Evolutionary conservation across 2,329 filamentous ascomycete genomes (phyloP), one percentile per base, ranked within the genome.

Genomic region (Ophiobolus disseminans): DNA sequence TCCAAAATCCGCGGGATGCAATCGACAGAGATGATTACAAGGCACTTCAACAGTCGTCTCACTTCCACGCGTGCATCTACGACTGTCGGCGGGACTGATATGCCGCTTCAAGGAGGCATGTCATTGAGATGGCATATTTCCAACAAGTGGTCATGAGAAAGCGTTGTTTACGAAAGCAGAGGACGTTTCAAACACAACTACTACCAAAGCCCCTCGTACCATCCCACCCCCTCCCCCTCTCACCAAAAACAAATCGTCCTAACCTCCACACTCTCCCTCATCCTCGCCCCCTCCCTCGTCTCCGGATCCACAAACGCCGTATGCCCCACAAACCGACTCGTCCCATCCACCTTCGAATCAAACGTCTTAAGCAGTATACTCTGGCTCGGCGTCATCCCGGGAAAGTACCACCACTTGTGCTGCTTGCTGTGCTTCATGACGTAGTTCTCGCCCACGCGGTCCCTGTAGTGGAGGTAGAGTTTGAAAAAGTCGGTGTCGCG

Each of bases 371-470:
- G 50, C 35, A 75, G 38, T 42, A 75, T 70, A n/a, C 63, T 63
- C 49, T 75, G 60, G 20, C 73, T 65, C 0, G 68, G 61, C 2
- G 49, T 64, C 66, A 76, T 75, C 28, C 67, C 60, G 1, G 74
- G 72, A 46, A 76, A 75, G 44, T 75, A 75, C 53, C 62, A 74
- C 73, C 74, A 75, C 52, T 71, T 69, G 50, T 75, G 74, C 14
- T 54, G 42, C 2, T 59, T 53, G 3, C 58, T 66, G 40, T 72
- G 51, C 14, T 60, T 53, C 70, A 75, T 72, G 2, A 75, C 70
- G 55, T 75, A 76, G 48, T 75, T 75, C 58, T 75, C 74, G 2
- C 74, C 73, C 4, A 55, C 65, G 11, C 73, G 69, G 35, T 76
- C 73, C 7, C 68, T 55, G 43, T 76, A 76, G 7, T 66, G 58